Evolutionary conservation across 225 moss, liverwort and hornwort species (phyloP).

Genomic region (Bryoerythrophyllum caledonicum): DNA sequence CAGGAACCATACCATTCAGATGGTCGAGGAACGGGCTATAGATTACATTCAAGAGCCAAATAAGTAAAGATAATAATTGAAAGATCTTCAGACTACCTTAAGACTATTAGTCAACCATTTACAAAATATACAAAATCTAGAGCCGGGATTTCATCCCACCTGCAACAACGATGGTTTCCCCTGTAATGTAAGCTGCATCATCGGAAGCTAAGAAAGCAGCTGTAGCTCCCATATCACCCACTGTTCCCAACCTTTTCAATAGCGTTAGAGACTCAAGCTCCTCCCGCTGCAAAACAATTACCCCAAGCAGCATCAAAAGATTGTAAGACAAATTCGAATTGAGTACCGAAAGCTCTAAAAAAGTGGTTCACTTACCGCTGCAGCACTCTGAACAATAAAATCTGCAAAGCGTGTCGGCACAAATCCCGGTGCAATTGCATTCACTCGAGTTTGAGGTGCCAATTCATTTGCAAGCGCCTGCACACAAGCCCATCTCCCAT

Average conservation of each 20-base stretch:
- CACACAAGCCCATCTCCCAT: too few species aligned
- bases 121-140: too few species aligned
- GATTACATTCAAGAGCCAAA: too few species aligned
- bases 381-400: constrained; percentile 40
- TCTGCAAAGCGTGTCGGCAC: constrained; percentile 88
- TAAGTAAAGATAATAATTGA: too few species aligned
- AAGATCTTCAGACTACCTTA: too few species aligned
- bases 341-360: too few species aligned
- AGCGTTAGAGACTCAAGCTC: constrained; percentile 48
- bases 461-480: constrained; percentile 75
- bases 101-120: too few species aligned
- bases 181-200: constrained; percentile 85
- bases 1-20: too few species aligned
- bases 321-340: too few species aligned
- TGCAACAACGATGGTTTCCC: constrained; percentile 85
- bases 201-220: constrained; percentile 92
- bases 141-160: constrained; percentile 80
- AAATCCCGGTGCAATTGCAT: constrained; percentile 91
- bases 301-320: too few species aligned
- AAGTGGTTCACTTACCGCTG: too few species aligned
- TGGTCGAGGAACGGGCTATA: too few species aligned
- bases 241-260: constrained; percentile 70
- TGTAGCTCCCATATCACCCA: constrained; percentile 80
- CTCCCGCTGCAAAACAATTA: constrained; percentile 53
- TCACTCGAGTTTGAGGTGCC: constrained; percentile 82